Evolutionary conservation across 192 early-diverging fungal species (phyloP).

Genomic region (Coemansia javaensis): DNA sequence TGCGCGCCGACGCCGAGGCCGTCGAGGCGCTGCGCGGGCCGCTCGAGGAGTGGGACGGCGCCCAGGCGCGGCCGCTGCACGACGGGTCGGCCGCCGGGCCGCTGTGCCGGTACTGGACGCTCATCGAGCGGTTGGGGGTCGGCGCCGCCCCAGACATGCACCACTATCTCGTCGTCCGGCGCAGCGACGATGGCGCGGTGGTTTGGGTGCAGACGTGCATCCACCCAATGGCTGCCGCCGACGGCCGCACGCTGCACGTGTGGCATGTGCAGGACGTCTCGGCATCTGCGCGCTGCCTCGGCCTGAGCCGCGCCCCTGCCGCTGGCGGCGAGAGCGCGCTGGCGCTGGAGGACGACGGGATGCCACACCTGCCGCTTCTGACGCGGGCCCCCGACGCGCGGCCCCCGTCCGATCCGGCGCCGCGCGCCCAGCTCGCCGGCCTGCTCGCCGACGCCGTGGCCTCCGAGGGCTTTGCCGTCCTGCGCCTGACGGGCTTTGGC

Average conservation of each 20-base stretch:
- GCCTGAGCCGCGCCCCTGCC: conserved; percentile 23
- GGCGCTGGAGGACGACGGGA: conserved; percentile 42
- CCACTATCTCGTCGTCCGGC: conserved; percentile 38
- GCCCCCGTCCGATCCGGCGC: conserved; percentile 3
- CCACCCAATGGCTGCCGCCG: conserved; percentile 9
- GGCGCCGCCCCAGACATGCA: conserved; percentile 7
- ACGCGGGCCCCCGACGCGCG: conserved; percentile 14
- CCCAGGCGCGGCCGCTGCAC: conserved; percentile 5
- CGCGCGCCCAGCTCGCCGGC: conserved; percentile 13
- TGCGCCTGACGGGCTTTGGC: conserved; percentile 43
- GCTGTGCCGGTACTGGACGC: conserved; percentile 22
- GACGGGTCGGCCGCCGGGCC: conserved; percentile 17
- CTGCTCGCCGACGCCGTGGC: conserved; percentile 18
- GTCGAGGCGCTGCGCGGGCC: conserved; percentile 38
- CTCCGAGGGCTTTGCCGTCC: conserved; percentile 28
- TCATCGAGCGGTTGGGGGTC: conserved; percentile 20
- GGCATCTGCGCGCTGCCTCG: conserved; percentile 29
- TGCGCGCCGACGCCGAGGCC: conserved; percentile 35
- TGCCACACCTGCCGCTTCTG: conserved; percentile 33
- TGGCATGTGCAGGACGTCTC: conserved; percentile 46
- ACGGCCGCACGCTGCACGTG: conserved; percentile 14
- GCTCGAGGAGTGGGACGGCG: conserved; percentile 28
- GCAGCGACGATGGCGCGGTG: conserved; percentile 20
- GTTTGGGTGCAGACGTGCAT: conserved; percentile 44
- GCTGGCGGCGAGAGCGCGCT: conserved; percentile 17